Conservation (phyloP, 257 asterid species). For the Solanum pinnatisectum region DNA sequence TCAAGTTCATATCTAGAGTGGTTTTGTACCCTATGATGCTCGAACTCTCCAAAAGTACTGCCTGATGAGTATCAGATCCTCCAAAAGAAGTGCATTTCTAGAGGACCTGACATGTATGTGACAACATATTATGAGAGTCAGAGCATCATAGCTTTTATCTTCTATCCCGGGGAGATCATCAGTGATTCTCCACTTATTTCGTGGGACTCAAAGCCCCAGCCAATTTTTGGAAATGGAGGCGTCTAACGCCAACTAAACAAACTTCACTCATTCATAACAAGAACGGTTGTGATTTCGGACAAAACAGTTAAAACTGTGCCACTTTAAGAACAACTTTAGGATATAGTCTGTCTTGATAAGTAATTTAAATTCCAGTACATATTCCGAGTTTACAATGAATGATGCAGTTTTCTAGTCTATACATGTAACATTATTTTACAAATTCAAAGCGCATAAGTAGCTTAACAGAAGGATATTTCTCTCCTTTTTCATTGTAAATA, state of each 20-base stretch:
- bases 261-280: not conserved
- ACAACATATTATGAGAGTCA: not conserved
- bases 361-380: not conserved
- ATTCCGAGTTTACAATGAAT: not conserved
- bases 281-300: not conserved
- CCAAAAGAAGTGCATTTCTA: not conserved
- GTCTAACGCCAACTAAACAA: not conserved
- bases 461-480: slow-evolving; percentile 57
- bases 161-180: not conserved
- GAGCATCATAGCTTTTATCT: not conserved
- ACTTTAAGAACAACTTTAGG: not conserved
- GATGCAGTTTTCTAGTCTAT: not conserved
- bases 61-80: not conserved
- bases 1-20: not conserved
- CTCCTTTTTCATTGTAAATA: slow-evolving; percentile 49
- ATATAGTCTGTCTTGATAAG: not conserved
- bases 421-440: slow-evolving; percentile 9
- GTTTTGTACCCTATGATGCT: not conserved
- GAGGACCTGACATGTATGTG: not conserved
- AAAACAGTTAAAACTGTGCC: not conserved
- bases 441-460: slow-evolving; percentile 49
- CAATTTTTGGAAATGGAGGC: not conserved
- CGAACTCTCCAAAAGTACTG: not conserved
- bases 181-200: not conserved
- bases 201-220: not conserved